These are phyloP conservation scores for Ambrosiella beaveri DNA, from an alignment of 2,329 filamentous ascomycete genomes.

Conservation along the genomic window DNA sequence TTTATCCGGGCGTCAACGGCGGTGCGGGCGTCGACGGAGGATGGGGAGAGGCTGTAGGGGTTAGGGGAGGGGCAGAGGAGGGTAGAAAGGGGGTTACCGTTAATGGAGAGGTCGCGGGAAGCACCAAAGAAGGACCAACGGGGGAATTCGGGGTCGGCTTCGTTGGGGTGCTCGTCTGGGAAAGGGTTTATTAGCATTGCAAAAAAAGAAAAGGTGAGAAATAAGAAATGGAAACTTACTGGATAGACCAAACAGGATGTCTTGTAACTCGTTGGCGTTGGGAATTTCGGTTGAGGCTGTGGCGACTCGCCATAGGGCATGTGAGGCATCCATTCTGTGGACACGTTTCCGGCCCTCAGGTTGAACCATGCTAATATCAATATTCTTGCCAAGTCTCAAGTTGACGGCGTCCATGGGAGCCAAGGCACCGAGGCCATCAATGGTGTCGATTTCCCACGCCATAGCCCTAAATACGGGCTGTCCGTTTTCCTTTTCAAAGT, in stretches of 20 bases:
- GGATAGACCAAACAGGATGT: conserved; percentile 7
- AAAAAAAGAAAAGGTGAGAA: not conserved
- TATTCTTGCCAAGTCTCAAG: conserved; percentile 1
- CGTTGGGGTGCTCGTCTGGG: conserved; percentile 1
- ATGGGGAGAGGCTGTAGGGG: conserved; percentile 4
- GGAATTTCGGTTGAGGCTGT: conserved; percentile 6
- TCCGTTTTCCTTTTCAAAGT: conserved; percentile 9
- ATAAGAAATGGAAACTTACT: not conserved
- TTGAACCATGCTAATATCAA: conserved; percentile 6
- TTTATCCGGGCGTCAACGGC: not conserved
- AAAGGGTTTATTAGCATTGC: not conserved
- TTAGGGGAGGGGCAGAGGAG: conserved; percentile 1
- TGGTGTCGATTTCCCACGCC: conserved; percentile 10
- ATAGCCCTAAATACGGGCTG: conserved; percentile 9
- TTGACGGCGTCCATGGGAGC: conserved; percentile 4
- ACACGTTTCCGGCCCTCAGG: not conserved
- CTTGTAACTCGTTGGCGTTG: conserved; percentile 6
- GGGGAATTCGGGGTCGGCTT: conserved; percentile 8
- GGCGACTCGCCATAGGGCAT: conserved; percentile 7
- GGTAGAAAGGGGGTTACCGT: conserved; percentile 4
- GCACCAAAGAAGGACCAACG: conserved; percentile 8
- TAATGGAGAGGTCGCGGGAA: conserved; percentile 4
- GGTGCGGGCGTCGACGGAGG: conserved; percentile 1
- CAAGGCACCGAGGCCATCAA: conserved; percentile 11
- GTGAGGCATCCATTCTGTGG: conserved; percentile 3